Percentiles rank a stretch among this genome's conserved stretches.
These are phyloP conservation scores for Wallacemonas sp. DNA, from an alignment of 208 protist genomes.

Conservation along the genomic window DNA sequence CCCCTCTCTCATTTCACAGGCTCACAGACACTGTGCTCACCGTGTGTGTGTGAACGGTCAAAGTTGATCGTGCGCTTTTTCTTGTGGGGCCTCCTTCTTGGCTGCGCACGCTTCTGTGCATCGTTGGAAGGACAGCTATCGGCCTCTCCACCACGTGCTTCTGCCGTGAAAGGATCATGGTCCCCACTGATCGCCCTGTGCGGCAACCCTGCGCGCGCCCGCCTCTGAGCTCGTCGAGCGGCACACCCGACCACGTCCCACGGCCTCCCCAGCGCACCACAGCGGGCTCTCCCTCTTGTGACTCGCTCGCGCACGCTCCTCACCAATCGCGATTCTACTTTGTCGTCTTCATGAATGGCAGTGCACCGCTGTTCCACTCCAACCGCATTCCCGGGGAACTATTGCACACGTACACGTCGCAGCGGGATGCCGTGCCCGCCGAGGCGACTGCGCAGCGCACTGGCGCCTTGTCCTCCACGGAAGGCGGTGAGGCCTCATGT, in stretches of 20 bases:
- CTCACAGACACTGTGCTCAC: no score
- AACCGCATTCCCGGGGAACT: constrained; percentile 44
- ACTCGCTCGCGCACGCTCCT: not conserved
- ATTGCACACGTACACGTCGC: not conserved
- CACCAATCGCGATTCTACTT: constrained; percentile 63
- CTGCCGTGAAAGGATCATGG: no score
- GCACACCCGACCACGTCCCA: not conserved
- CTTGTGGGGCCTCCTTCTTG: no score
- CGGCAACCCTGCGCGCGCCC: not conserved
- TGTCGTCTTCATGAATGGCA: constrained; percentile 73
- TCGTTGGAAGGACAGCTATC: no score
- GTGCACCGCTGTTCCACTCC: constrained; percentile 71
- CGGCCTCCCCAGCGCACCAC: not conserved
- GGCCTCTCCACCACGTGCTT: no score
- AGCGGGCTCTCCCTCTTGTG: not conserved
- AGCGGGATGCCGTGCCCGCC: not conserved
- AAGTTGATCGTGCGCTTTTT: no score
- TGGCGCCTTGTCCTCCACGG: no score
- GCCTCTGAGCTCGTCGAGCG: no score
- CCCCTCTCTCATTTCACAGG: no score
- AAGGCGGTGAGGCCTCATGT: no score
- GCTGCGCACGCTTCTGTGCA: no score
- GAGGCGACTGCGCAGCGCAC: no score
- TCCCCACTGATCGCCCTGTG: not conserved
- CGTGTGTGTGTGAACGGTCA: constrained; percentile 10